Base-by-base conservation (phyloP, 352 stramenopile genomes). In the Globisporangium cylindrosporum region DNA sequence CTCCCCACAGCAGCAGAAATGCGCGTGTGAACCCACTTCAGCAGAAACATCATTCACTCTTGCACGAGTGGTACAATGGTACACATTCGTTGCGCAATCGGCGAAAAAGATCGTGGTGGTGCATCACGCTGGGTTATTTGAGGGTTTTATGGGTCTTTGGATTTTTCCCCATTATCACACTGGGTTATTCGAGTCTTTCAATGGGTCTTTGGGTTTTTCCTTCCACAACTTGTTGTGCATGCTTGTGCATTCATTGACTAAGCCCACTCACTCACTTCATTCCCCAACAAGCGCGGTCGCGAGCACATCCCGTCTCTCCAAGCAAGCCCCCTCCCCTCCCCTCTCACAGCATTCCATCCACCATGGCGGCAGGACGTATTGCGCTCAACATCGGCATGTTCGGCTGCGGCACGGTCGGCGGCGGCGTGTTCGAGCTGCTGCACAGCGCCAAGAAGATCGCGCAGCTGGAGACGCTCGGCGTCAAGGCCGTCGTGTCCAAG, bases 381-480 rank as follows among this genome's bases (percentile, higher is more conserved):
- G 76, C 72, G 38, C 80, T 92, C 65, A 90, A 87, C 59, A 92
- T 97, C 67, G 90, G 90, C 46, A 80, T 97, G 69, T 95, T 97
- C 70, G 90, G 90, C 67, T 95, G 90, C 68, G 90, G 90, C 63
- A 96, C 89, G 12, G 90, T 97, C 55, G 90, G 90, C 66, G 89
- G 85, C 62, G 90, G 90, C 68, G 89, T 97, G 48, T 94, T 93
- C 67, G 84, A 97, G 66, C 87, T 97, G 61, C 72, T 95, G 66
- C 80, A 94, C 76, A 87, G 77, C 71, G 79, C 81, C 62, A 60
- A 66, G 60, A 80, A 86, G 25, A 78, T 84, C 49, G 59, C 75
- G 49, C 83, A 85, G 64, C 76, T 95, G 7, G 57, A 78, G 43
- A 71, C 73, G 48, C 73, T 86, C 61, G 89, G 89, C 68, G 86